Base-by-base conservation (phyloP, 495 filamentous ascomycete genomes). In the Penicillium steckii region DNA sequence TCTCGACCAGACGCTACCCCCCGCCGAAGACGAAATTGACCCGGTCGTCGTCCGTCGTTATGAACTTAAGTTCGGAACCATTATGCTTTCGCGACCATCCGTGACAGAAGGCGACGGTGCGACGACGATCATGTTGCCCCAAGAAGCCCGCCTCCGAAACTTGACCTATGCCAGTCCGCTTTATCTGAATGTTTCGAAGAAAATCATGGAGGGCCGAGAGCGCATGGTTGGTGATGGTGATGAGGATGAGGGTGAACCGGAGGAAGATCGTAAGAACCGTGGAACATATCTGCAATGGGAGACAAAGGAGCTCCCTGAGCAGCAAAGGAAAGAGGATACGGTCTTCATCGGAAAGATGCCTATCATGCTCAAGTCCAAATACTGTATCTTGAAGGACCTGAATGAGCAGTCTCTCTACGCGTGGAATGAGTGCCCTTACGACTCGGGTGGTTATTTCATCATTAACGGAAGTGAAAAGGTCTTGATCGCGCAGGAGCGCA, bases 401-500 rank as follows among this genome's bases (percentile, higher is more conserved):
- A 80, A 79, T 44, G 92, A 97, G 52, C 82, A 89, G 46, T 83
- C 86, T 15, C 78, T 97, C 1, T 96, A 93, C 62, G 76, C 84
- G 9, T 85, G 89, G 70, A 93, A 93, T 63, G 94, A 99, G 70
- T 99, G 94, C 50, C 94, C 95, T 0, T 97, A 95, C 68, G 94
- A 99, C 63, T 93, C 94, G 57, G 94, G 94, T 43, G 94, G 94
- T 50, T 99, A 99, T 59, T 99, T 99, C 68, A 87, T 99, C 53
- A 97, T 99, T 74, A 99, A 97, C 72, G 94, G 94, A n/a, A 94
- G 89, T 66, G 94, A 99, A 68, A 99, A 99, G 80, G 94, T 99
- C 18, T 69, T 99, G 53, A 97, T 99, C 53, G 95, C 95, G 1
- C 94, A 99, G 68, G 94, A 99, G 69, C 86, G 94, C 22, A 95